These are phyloP conservation scores for Sporisorium exsertum DNA, from an alignment of 1,284 basidiomycete species.

Conservation along the genomic window DNA sequence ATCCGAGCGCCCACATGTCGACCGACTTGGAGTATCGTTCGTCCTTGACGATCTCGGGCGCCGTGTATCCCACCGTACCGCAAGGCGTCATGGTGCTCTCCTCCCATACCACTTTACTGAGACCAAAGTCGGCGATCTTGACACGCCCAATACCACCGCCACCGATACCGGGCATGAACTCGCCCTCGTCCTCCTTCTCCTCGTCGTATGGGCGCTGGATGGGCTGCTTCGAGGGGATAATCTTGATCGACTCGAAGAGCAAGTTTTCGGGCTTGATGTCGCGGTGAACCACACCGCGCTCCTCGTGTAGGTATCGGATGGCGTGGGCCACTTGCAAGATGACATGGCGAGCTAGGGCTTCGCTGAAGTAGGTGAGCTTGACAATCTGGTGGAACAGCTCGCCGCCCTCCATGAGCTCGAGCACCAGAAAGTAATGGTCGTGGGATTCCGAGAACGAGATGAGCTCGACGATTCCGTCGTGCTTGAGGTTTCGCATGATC, in stretches of 20 bases:
- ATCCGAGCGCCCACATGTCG: slow-evolving; percentile 99
- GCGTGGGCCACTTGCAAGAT: slow-evolving; percentile 96
- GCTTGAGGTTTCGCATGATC: slow-evolving; percentile 95
- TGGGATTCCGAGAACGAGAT: slow-evolving; percentile 77
- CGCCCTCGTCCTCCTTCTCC: slow-evolving; percentile 98
- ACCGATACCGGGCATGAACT: slow-evolving; percentile 89
- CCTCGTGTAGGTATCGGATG: slow-evolving; percentile 95
- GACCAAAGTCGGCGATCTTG: slow-evolving; percentile 98
- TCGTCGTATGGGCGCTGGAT: slow-evolving; percentile 87
- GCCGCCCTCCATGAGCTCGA: slow-evolving; percentile 85
- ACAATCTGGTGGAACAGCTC: slow-evolving; percentile 99
- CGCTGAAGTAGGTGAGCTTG: slow-evolving; percentile 98
- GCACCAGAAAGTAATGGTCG: slow-evolving; percentile 92
- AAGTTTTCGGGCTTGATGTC: slow-evolving; percentile 99
- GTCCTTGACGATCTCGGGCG: slow-evolving; percentile 99
- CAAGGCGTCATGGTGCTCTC: slow-evolving; percentile 99
- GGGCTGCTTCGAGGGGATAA: slow-evolving; percentile 84
- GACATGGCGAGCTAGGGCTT: slow-evolving; percentile 80
- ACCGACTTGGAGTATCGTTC: slow-evolving; percentile 98
- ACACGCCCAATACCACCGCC: slow-evolving; percentile 97
- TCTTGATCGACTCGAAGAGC: slow-evolving; percentile 92
- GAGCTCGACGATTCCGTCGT: slow-evolving; percentile 82
- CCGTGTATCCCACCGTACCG: slow-evolving; percentile 98
- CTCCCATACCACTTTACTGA: slow-evolving; percentile 98
- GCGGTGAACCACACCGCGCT: slow-evolving; percentile 95